phyloP scores from a whole-genome alignment of 805 yeast species.

The Helenozyma rhizophorensis region DNA sequence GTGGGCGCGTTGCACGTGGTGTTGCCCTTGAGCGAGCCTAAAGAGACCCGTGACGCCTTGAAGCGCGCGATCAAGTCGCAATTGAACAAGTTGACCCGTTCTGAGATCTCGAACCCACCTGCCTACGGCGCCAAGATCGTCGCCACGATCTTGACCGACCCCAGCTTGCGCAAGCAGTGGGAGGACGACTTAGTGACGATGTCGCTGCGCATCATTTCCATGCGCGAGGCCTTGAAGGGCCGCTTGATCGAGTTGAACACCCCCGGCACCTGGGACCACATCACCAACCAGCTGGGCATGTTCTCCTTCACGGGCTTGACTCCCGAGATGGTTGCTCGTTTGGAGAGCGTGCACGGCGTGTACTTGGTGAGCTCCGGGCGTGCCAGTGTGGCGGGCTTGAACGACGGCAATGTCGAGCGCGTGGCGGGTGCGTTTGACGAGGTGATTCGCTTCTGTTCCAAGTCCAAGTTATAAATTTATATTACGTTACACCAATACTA shows the following conservation, averaged over 20 bases:
- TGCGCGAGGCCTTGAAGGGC: slow-evolving; percentile 68
- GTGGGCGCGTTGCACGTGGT: slow-evolving; percentile 88
- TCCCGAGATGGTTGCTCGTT: slow-evolving; percentile 68
- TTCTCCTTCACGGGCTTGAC: slow-evolving; percentile 89
- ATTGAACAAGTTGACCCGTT: slow-evolving; percentile 67
- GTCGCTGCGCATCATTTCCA: slow-evolving; percentile 76
- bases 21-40: slow-evolving; percentile 28
- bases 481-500: too few relatives aligned
- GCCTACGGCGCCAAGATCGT: slow-evolving; percentile 94
- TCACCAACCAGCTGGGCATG: slow-evolving; percentile 91
- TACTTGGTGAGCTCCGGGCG: slow-evolving; percentile 82
- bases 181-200: slow-evolving; percentile 74
- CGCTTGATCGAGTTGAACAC: slow-evolving; percentile 59
- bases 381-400: slow-evolving; percentile 91
- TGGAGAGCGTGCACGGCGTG: slow-evolving; percentile 75
- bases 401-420: slow-evolving; percentile 66
- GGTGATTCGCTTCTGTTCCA: slow-evolving; percentile 46
- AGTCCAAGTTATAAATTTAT: slow-evolving; percentile 16
- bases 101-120: slow-evolving; percentile 92
- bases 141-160: slow-evolving; percentile 62
- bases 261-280: slow-evolving; percentile 92
- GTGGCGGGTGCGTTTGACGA: slow-evolving; percentile 82
- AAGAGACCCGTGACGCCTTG: slow-evolving; percentile 5
- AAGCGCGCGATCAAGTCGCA: slow-evolving; percentile 54
- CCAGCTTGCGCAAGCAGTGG: slow-evolving; percentile 77